phyloP scores from a whole-genome alignment of 2,329 filamentous ascomycete species.

The Monosporascus sp. region DNA sequence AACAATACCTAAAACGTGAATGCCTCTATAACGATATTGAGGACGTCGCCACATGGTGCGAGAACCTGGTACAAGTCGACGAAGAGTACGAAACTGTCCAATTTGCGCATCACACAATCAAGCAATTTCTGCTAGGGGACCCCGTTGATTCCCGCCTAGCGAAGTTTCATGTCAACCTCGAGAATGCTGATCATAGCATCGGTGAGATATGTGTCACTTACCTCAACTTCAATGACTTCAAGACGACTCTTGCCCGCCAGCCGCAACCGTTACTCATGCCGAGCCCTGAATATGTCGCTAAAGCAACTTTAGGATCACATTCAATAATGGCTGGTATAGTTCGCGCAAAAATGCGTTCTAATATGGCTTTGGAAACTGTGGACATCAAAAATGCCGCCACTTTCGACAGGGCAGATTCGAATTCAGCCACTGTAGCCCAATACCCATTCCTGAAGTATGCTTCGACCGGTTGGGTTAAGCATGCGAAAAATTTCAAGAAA shows the following conservation, averaged over 20 bases:
- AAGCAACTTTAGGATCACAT: not conserved
- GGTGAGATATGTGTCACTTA: constrained; percentile 36
- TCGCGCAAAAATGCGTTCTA: not conserved
- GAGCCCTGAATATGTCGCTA: not conserved
- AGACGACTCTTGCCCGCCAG: constrained; percentile 30
- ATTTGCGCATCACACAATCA: constrained; percentile 21
- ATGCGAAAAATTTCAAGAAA: constrained; percentile 7
- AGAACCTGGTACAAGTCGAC: constrained; percentile 15
- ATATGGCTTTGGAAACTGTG: not conserved
- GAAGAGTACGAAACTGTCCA: constrained; percentile 11
- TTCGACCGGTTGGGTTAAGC: constrained; percentile 6
- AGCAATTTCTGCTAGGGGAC: constrained; percentile 19
- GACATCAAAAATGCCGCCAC: not conserved
- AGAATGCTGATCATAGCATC: constrained; percentile 22
- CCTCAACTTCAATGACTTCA: constrained; percentile 34
- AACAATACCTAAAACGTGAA: constrained; percentile 17
- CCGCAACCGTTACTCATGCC: not conserved
- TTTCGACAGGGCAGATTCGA: too few relatives aligned
- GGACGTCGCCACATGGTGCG: constrained; percentile 8
- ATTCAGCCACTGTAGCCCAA: too few relatives aligned
- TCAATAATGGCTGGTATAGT: not conserved
- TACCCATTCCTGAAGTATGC: constrained; percentile 10
- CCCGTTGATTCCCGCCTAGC: not conserved
- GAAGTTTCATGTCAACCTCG: constrained; percentile 20
- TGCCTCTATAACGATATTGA: constrained; percentile 23